These are phyloP conservation scores for Cerioporus squamosus DNA, from an alignment of 1,284 basidiomycete species.

Conservation along the genomic window DNA sequence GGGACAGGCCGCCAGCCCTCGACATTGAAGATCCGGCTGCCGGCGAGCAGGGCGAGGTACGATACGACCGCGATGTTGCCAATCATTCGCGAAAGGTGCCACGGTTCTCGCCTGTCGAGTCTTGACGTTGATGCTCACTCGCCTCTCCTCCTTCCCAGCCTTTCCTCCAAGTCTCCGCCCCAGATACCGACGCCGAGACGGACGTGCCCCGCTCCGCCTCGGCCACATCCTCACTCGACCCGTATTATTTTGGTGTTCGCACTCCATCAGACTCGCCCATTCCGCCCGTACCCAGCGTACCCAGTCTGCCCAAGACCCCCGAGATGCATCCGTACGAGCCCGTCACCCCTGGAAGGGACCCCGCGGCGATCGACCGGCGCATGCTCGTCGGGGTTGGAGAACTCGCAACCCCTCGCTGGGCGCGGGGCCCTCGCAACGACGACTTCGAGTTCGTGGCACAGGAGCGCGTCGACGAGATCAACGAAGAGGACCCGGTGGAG, in stretches of 20 bases:
- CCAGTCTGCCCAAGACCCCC: slow-evolving; percentile 42
- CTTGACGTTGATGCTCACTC: slow-evolving; percentile 1
- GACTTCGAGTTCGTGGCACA: slow-evolving; percentile 40
- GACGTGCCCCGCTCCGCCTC: slow-evolving; percentile 59
- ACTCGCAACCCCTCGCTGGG: slow-evolving; percentile 96
- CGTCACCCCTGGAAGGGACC: slow-evolving; percentile 77
- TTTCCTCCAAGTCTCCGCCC: slow-evolving; percentile 42
- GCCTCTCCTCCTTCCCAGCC: slow-evolving; percentile 32
- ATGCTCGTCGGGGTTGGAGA: slow-evolving; percentile 95
- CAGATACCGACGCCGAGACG: slow-evolving; percentile 37
- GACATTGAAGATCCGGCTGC: slow-evolving; percentile 33
- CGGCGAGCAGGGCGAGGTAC: slow-evolving; percentile 30
- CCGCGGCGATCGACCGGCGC: slow-evolving; percentile 83
- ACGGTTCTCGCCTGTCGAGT: slow-evolving; percentile 14
- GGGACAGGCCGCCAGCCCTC: slow-evolving; percentile 43
- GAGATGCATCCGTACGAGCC: slow-evolving; percentile 53
- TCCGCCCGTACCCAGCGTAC: slow-evolving; percentile 41
- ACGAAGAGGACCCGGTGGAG: slow-evolving; percentile 48
- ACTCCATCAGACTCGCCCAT: slow-evolving; percentile 68
- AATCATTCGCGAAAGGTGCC: slow-evolving; percentile 31
- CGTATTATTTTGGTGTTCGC: slow-evolving; percentile 78
- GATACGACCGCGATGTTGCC: slow-evolving; percentile 32
- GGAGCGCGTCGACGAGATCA: slow-evolving; percentile 43
- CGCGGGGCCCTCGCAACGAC: slow-evolving; percentile 42
- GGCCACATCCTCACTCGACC: slow-evolving; percentile 77